Evolutionary conservation across 2,329 filamentous ascomycete species (phyloP), one percentile per base, ranked within the genome.

Genomic region (Sclerotinia borealis): DNA sequence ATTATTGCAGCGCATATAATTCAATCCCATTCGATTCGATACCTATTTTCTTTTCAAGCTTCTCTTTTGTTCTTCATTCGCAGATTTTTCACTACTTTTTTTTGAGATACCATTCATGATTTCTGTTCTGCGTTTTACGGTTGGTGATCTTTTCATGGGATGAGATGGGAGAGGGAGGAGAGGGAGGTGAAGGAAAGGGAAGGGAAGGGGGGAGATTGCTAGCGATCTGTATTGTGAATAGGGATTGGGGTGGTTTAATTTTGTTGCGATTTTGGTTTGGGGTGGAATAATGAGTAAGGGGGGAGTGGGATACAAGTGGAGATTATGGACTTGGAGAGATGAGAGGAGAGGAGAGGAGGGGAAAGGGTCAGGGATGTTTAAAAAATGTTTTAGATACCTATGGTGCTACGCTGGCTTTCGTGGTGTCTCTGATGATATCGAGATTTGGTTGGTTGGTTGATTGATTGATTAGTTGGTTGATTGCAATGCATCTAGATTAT

Each of bases 71-170:
- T 22, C 4, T 27, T 39, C 25, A 11, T 51, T 60, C 27, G 25
- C 22, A 19, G 9, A 10, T 60, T 50, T 17, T 27, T 36, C 50
- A n/a, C 15, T n/a, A 10, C 17, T 55, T 54, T 39, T 45, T 60
- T 60, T 60, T 60, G 58, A 60, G 58, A 60, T 60, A 60, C 58
- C 58, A 60, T 60, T 60, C 58, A 60, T 51, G 58, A 60, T 60
- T 51, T 51, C 36, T 39, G 25, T 37, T 60, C 10, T 60, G 45
- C n/a, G 34, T 51, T 49, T 34, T 37, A n/a, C 27, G 13, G 4
- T 36, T 27, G 13, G 9, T 31, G 25, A n/a, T 31, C 15, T 27
- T 29, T 27, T 22, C 15, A 49, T 49, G 19, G 27, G 11, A n/a
- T 36, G 19, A 29, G 11, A 10, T 3, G 0, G 2, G 11, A 19